A percentile compares a stretch with the other conserved stretches of the same genome.
These are phyloP conservation scores for Tylopilus cervinicoccineus DNA, from an alignment of 768 basidiomycete species.

Conservation along the genomic window DNA sequence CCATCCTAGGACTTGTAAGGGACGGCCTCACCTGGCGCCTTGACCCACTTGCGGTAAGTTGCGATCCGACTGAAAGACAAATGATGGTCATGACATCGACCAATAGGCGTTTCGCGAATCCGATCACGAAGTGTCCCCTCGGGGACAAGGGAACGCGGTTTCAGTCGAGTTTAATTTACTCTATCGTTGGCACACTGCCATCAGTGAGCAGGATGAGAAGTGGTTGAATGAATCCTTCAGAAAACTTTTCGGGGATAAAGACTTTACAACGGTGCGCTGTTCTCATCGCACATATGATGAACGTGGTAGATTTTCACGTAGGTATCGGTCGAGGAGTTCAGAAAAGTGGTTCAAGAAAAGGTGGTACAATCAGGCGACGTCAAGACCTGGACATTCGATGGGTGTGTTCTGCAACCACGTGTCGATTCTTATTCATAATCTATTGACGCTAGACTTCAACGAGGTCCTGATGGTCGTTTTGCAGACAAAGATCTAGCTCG, in stretches of 20 bases:
- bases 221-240: constrained; percentile 53
- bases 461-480: constrained; percentile 54
- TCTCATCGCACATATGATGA: neutral
- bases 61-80: neutral
- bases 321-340: constrained; percentile 22
- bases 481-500: constrained; percentile 58
- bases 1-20: constrained; percentile 64
- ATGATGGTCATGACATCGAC: neutral
- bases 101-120: constrained; percentile 46
- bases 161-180: constrained; percentile 71
- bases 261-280: constrained; percentile 37
- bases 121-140: constrained; percentile 50
- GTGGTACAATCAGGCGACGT: constrained; percentile 17
- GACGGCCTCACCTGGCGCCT: constrained; percentile 66
- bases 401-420: constrained; percentile 27
- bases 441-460: constrained; percentile 40
- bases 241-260: constrained; percentile 37
- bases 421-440: neutral
- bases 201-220: constrained; percentile 49
- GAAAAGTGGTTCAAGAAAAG: constrained; percentile 10
- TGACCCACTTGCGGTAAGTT: constrained; percentile 55
- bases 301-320: constrained; percentile 1
- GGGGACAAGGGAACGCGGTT: constrained; percentile 72
- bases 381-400: constrained; percentile 52
- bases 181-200: constrained; percentile 62